Evolutionary conservation across 78 protist species (phyloP).

Genomic region (Dictyostelium purpureum): DNA sequence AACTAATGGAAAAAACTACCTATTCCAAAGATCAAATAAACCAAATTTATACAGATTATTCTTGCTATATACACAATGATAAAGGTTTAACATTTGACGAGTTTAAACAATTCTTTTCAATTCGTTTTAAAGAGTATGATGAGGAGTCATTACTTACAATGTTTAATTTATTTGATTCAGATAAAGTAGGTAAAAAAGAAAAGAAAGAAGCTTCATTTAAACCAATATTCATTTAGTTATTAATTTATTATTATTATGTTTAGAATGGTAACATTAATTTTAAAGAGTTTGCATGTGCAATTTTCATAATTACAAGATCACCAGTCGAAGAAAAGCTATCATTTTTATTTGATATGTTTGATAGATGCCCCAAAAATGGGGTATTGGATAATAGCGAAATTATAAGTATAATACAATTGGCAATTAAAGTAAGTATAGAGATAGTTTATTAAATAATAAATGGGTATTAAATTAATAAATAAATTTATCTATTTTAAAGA

Average conservation of each 20-base stretch:
- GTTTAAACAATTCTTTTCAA: background rate
- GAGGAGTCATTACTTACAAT: conserved; percentile 4
- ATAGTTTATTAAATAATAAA: no score
- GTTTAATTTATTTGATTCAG: conserved; percentile 2
- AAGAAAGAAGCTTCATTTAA: no score
- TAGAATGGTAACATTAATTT: conserved; percentile 2
- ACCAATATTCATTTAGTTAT: no score
- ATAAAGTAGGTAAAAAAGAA: conserved; percentile 2
- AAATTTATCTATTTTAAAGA: no score
- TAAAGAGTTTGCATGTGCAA: conserved; percentile 4
- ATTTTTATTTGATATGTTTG: background rate
- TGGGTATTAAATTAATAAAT: no score
- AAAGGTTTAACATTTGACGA: conserved; percentile 17
- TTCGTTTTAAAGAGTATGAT: background rate
- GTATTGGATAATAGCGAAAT: background rate
- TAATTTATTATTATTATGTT: background rate
- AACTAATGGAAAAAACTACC: background rate
- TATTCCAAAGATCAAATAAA: background rate
- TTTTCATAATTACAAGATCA: background rate
- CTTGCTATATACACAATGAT: background rate
- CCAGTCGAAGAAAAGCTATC: background rate
- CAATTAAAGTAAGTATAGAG: no score
- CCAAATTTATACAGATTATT: background rate
- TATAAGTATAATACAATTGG: background rate
- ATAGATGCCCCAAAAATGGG: background rate